Evolutionary conservation across 768 basidiomycete genomes (phyloP).

Genomic region (Leccinum imitatum): DNA sequence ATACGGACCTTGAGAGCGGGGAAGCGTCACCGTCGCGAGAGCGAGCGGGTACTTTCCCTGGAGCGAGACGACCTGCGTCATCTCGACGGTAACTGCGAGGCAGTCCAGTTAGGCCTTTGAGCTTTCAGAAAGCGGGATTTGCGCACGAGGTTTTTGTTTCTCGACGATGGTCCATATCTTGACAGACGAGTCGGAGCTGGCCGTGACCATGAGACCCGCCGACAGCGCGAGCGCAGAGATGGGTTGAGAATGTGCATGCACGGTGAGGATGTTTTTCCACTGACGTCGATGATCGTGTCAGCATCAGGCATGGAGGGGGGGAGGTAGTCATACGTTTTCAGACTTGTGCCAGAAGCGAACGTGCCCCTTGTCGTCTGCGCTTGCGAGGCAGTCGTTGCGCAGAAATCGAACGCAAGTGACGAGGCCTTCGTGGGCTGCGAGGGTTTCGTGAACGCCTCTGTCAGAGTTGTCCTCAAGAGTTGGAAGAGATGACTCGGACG

Average conservation of each 20-base stretch:
- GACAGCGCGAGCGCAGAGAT: conserved; percentile 65
- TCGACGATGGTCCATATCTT: conserved; percentile 65
- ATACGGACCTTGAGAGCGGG: conserved; percentile 59
- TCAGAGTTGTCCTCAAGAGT: conserved; percentile 45
- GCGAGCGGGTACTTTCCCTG: conserved; percentile 75
- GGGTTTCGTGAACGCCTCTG: conserved; percentile 61
- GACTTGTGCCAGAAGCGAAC: conserved; percentile 59
- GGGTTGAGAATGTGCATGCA: conserved; percentile 65
- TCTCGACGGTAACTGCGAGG: conserved; percentile 36
- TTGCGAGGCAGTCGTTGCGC: conserved; percentile 50
- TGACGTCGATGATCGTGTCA: conserved; percentile 28
- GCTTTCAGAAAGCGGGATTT: neutral
- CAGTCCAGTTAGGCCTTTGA: conserved; percentile 6
- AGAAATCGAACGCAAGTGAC: conserved; percentile 80
- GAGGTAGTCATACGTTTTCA: conserved; percentile 24
- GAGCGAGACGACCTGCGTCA: conserved; percentile 60
- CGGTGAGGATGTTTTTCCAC: conserved; percentile 52
- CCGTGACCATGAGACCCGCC: conserved; percentile 59
- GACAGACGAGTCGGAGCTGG: conserved; percentile 77
- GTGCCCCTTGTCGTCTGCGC: conserved; percentile 74
- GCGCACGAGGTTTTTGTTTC: conserved; percentile 32
- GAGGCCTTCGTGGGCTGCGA: conserved; percentile 70
- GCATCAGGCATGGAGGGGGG: conserved; percentile 8
- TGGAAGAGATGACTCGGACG: conserved; percentile 9
- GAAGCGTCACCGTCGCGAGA: conserved; percentile 61